These are phyloP conservation scores for Vitis labrusca DNA, from an alignment of 164 flowering plant species.

Conservation along the genomic window DNA sequence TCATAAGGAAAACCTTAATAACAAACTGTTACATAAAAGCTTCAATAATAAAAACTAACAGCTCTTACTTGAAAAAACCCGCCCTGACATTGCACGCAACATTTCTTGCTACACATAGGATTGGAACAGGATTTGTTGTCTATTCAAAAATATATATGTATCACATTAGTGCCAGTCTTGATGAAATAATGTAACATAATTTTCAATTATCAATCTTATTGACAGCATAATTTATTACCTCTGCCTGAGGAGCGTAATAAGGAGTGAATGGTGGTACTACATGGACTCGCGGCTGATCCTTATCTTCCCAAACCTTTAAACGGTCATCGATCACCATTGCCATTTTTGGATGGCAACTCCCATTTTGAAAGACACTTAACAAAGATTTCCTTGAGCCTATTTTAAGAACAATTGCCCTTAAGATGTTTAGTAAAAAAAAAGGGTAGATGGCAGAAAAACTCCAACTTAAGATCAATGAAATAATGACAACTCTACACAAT, in stretches of 20 bases:
- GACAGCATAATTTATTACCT: constrained; percentile 47
- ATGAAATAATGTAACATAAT: background rate
- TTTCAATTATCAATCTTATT: background rate
- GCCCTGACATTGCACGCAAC: constrained; percentile 98
- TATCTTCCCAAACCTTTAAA: constrained; percentile 92
- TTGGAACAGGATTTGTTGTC: constrained; percentile 90
- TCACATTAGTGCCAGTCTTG: background rate
- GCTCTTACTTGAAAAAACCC: constrained; percentile 84
- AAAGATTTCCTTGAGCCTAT: constrained; percentile 86
- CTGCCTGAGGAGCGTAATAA: constrained; percentile 98
- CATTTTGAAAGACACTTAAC: constrained; percentile 76
- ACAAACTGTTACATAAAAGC: background rate
- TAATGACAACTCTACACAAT: background rate
- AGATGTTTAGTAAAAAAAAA: background rate
- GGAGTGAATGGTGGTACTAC: constrained; percentile 96
- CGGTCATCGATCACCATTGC: constrained; percentile 99
- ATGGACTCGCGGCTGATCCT: constrained; percentile 94
- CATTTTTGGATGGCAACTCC: constrained; percentile 92
- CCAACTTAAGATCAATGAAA: no score
- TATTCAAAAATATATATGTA: constrained; percentile 14
- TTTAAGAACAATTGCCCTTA: background rate
- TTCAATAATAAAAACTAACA: background rate
- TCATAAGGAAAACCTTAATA: background rate
- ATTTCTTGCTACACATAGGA: constrained; percentile 95
- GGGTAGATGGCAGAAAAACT: background rate